Evolutionary conservation across 306 rosid species (phyloP).

Genomic region (Citrullus mucosospermus): DNA sequence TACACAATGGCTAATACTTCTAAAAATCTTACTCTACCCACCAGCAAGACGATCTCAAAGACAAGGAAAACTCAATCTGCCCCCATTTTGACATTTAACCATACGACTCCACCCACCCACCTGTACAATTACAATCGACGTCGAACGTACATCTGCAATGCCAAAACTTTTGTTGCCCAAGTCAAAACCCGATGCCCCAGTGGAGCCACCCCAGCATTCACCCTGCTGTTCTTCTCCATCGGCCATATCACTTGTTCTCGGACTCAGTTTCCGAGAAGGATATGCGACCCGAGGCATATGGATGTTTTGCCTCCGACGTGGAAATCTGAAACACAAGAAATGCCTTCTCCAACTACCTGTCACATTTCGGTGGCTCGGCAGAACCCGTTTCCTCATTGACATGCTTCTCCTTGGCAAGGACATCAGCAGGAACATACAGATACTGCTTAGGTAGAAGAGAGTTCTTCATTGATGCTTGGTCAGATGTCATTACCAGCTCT

Average conservation of each 20-base stretch:
- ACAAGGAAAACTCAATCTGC: background rate
- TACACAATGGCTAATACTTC: background rate
- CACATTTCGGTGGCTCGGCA: conserved; percentile 34
- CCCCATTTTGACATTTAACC: background rate
- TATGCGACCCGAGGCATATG: conserved; percentile 9
- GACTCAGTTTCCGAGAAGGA: conserved; percentile 10
- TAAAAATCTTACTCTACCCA: background rate
- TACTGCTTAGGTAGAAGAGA: conserved; percentile 82
- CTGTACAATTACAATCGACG: background rate
- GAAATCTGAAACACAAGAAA: conserved; percentile 14
- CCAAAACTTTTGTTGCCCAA: background rate
- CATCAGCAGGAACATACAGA: conserved; percentile 93
- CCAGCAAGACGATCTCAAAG: background rate
- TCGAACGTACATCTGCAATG: background rate
- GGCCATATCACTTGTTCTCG: background rate
- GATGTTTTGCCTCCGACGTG: conserved; percentile 17
- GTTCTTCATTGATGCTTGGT: conserved; percentile 92
- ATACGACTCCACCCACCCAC: background rate
- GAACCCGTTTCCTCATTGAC: conserved; percentile 43
- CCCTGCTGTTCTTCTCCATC: background rate
- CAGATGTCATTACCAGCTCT: conserved; percentile 95
- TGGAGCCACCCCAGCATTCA: background rate
- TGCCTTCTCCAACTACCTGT: conserved; percentile 28
- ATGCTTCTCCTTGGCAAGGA: conserved; percentile 71
- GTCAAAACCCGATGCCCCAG: background rate